phyloP scores from a whole-genome alignment of 495 filamentous ascomycete genomes.

The Podospora pseudocomata region DNA sequence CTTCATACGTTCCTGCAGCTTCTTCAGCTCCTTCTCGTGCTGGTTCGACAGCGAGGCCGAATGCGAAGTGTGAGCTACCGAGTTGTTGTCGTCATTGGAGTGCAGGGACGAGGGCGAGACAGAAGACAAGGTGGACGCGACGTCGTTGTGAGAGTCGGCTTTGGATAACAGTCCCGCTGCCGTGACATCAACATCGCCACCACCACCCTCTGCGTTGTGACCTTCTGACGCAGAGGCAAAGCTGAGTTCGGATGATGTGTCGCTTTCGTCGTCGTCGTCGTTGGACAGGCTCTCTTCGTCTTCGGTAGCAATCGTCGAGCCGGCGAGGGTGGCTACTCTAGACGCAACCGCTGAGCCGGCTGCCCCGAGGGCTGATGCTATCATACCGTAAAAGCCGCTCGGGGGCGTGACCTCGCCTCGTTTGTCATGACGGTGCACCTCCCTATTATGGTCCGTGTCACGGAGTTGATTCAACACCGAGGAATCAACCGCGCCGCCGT shows the following conservation, averaged over 20 bases:
- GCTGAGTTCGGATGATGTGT: constrained; percentile 38
- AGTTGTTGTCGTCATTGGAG: neutral
- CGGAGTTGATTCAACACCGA: neutral
- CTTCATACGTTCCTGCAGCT: constrained; percentile 65
- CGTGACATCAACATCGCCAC: constrained; percentile 27
- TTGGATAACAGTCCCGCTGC: no score
- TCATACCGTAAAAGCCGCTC: constrained; percentile 50
- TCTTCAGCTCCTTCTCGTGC: constrained; percentile 70
- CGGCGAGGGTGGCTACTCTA: constrained; percentile 32
- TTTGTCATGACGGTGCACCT: neutral
- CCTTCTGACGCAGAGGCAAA: constrained; percentile 46
- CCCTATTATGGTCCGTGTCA: neutral
- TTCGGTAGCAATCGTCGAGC: constrained; percentile 30
- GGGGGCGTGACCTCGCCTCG: constrained; percentile 40
- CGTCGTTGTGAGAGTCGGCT: neutral
- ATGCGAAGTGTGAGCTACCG: neutral
- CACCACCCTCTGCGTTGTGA: constrained; percentile 15
- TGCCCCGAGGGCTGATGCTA: constrained; percentile 41
- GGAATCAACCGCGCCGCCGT: neutral
- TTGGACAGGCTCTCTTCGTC: constrained; percentile 17
- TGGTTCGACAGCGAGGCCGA: constrained; percentile 30
- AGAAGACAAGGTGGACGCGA: constrained; percentile 27
- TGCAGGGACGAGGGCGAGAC: constrained; percentile 17
- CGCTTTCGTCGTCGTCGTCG: constrained; percentile 30
- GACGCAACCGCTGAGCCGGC: constrained; percentile 43